Evolutionary conservation across 2,329 filamentous ascomycete species (phyloP).

Genomic region (Sclerotinia sclerotiorum): DNA sequence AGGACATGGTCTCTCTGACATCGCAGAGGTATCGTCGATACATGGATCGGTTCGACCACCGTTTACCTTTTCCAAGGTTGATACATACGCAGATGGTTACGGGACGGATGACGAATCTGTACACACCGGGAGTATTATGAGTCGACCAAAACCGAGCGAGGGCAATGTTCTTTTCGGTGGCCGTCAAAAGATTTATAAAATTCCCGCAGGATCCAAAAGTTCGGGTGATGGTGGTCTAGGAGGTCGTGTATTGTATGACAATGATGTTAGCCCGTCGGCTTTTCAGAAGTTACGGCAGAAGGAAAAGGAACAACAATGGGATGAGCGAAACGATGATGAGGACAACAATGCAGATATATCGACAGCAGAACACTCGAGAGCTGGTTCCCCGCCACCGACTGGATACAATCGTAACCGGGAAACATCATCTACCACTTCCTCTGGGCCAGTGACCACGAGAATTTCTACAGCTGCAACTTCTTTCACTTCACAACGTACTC

Average conservation of each 20-base stretch:
- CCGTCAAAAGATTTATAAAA: slow-evolving; percentile 92
- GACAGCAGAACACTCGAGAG: slow-evolving; percentile 44
- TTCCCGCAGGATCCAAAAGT: slow-evolving; percentile 54
- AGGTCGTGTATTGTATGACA: slow-evolving; percentile 75
- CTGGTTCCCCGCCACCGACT: slow-evolving; percentile 57
- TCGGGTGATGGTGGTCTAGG: slow-evolving; percentile 51
- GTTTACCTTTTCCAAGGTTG: slow-evolving; percentile 58
- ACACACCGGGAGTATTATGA: slow-evolving; percentile 73
- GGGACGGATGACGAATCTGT: slow-evolving; percentile 65
- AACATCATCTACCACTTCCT: slow-evolving; percentile 78
- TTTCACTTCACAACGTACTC: slow-evolving; percentile 68
- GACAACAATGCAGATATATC: slow-evolving; percentile 25
- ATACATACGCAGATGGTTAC: slow-evolving; percentile 65
- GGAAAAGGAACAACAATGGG: slow-evolving; percentile 44
- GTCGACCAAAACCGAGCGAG: slow-evolving; percentile 75
- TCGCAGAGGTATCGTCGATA: slow-evolving; percentile 86
- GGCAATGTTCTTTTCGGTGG: slow-evolving; percentile 94
- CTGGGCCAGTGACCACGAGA: slow-evolving; percentile 63
- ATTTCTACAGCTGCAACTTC: slow-evolving; percentile 89
- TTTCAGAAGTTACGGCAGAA: slow-evolving; percentile 72
- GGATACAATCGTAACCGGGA: slow-evolving; percentile 75
- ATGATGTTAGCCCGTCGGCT: slow-evolving; percentile 78
- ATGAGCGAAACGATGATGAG: slow-evolving; percentile 40
- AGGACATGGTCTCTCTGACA: slow-evolving; percentile 66
- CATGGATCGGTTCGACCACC: slow-evolving; percentile 60